Conservation (phyloP, 1,284 basidiomycete species). For the Rhodotorula sp. region DNA sequence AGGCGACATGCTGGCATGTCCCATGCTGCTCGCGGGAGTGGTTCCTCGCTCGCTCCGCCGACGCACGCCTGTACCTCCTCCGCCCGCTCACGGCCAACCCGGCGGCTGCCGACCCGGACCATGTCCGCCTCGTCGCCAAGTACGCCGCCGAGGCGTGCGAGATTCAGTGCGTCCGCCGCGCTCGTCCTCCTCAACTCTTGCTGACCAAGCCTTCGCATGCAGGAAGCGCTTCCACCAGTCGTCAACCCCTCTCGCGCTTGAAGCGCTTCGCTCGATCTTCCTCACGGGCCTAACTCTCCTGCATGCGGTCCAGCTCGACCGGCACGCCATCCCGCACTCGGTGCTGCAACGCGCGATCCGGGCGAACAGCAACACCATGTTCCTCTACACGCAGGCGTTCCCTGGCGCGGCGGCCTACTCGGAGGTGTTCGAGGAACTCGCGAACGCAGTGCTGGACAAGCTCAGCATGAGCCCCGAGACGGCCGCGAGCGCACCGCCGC, state of each 20-base stretch:
- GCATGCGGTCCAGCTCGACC: slow-evolving; percentile 22
- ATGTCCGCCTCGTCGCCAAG: slow-evolving; percentile 21
- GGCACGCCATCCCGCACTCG: slow-evolving; percentile 6
- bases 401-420: slow-evolving; percentile 19
- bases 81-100: slow-evolving; percentile 19
- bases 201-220: not conserved
- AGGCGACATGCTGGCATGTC: not conserved
- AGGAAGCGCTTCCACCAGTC: slow-evolving; percentile 30
- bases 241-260: slow-evolving; percentile 8
- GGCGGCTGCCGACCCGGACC: not conserved
- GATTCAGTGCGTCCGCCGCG: slow-evolving; percentile 11
- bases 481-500: not conserved
- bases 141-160: slow-evolving; percentile 27
- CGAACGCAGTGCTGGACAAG: slow-evolving; percentile 20
- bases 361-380: slow-evolving; percentile 27
- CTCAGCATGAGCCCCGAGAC: not conserved
- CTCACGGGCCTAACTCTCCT: slow-evolving; percentile 36
- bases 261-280: slow-evolving; percentile 35
- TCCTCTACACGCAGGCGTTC: slow-evolving; percentile 29
- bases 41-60: slow-evolving; percentile 18
- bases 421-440: slow-evolving; percentile 38
- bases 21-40: slow-evolving; percentile 32
- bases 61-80: slow-evolving; percentile 26
- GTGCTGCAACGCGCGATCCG: slow-evolving; percentile 24
- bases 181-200: not conserved